Conservation (phyloP, 73 alveolate species). For the Paramecium bursaria region DNA sequence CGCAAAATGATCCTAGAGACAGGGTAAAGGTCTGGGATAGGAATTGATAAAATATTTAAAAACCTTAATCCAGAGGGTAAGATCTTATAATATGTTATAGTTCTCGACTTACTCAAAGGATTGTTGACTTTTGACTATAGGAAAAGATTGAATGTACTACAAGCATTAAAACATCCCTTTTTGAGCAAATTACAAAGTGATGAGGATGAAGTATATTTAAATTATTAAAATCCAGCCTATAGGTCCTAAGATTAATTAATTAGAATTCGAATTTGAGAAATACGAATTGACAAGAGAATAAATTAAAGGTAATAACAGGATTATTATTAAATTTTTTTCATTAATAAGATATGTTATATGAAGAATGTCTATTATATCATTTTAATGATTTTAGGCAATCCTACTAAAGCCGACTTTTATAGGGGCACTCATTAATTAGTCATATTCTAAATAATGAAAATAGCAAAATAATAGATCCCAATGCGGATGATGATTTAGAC, state of each 20-base stretch:
- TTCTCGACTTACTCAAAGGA: constrained; percentile 71
- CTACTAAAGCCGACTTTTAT: constrained; percentile 15
- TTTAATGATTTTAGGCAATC: constrained; percentile 47
- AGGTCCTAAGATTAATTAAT: constrained; percentile 13
- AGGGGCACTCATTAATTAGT: constrained; percentile 42
- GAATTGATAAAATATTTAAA: constrained; percentile 71
- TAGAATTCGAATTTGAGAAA: constrained; percentile 74
- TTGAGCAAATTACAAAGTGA: constrained; percentile 77
- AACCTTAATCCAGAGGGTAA: constrained; percentile 81
- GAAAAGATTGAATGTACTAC: constrained; percentile 86
- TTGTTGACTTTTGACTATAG: constrained; percentile 82
- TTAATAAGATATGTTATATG: constrained; percentile 64
- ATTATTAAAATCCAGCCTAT: constrained; percentile 61
- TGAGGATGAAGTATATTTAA: constrained; percentile 71
- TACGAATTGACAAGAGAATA: constrained; percentile 68
- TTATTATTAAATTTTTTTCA: not conserved
- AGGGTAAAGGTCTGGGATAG: constrained; percentile 58
- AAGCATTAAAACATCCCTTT: constrained; percentile 92
- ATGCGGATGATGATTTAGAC: constrained; percentile 61
- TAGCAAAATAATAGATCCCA: constrained; percentile 28
- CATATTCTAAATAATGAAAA: constrained; percentile 42
- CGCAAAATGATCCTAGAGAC: constrained; percentile 65
- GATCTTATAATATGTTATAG: constrained; percentile 61
- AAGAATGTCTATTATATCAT: constrained; percentile 70
- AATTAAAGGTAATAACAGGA: constrained; percentile 68